Evolutionary conservation across 2,329 filamentous ascomycete species (phyloP).

Genomic region (Alternaria sp.): DNA sequence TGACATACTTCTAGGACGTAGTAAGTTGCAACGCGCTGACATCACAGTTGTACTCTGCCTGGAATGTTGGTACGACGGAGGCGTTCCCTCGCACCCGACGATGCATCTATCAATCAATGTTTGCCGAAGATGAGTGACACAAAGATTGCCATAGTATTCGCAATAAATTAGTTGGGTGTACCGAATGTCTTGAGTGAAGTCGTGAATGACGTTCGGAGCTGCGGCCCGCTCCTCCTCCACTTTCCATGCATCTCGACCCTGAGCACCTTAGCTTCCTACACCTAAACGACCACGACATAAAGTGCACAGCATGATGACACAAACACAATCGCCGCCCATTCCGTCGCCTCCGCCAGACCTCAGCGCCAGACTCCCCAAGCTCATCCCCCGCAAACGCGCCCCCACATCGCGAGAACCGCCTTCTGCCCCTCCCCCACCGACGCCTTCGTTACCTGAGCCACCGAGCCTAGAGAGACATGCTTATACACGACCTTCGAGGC

Average conservation of each 20-base stretch:
- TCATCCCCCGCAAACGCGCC: constrained; percentile 46
- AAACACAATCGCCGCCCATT: constrained; percentile 12
- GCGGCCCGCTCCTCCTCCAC: constrained; percentile 9
- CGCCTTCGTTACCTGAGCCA: constrained; percentile 74
- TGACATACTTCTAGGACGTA: background rate
- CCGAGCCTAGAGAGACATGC: constrained; percentile 67
- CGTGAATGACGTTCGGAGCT: background rate
- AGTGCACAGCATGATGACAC: constrained; percentile 24
- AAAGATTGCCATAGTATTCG: background rate
- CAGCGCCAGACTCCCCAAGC: constrained; percentile 44
- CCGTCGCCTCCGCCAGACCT: constrained; percentile 32
- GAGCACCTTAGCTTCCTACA: background rate
- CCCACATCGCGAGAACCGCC: constrained; percentile 30
- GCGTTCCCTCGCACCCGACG: background rate
- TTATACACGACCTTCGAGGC: constrained; percentile 74
- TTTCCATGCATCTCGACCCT: background rate
- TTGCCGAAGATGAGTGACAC: background rate
- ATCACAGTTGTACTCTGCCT: background rate
- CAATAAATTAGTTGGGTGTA: background rate
- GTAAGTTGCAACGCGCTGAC: background rate
- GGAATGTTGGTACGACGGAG: background rate
- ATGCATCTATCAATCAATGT: background rate
- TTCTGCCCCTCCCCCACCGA: constrained; percentile 71
- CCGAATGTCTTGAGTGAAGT: background rate
- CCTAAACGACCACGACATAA: background rate